Conservation (phyloP, 768 basidiomycete species). For the Russula sp. region DNA sequence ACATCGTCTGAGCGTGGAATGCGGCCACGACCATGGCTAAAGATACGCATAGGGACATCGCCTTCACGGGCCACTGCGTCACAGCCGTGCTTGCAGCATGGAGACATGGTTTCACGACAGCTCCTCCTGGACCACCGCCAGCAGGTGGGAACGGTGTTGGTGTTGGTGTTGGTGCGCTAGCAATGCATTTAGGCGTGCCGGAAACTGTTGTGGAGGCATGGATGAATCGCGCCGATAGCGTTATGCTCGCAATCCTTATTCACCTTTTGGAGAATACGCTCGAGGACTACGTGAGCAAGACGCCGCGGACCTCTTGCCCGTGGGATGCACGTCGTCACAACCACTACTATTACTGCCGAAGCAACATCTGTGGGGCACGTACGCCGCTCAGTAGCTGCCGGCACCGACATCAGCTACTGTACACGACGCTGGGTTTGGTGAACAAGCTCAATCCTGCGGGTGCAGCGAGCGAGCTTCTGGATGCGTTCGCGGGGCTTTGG, state of each 20-base stretch:
- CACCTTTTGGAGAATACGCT: constrained; percentile 12
- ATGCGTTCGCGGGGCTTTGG: constrained; percentile 6
- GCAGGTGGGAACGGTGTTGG: background rate
- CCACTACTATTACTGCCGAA: background rate
- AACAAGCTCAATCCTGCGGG: constrained; percentile 19
- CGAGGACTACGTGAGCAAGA: constrained; percentile 5
- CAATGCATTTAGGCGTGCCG: constrained; percentile 2
- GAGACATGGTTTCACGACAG: background rate
- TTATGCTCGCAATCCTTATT: constrained; percentile 16
- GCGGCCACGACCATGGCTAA: constrained; percentile 5
- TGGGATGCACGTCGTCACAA: background rate
- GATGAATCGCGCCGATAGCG: background rate
- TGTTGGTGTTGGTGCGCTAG: background rate
- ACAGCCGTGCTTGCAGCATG: constrained; percentile 7
- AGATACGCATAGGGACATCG: constrained; percentile 13
- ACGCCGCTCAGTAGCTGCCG: too few species aligned
- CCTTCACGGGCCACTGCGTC: constrained; percentile 19
- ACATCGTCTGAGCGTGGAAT: constrained; percentile 19
- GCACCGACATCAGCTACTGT: constrained; percentile 1
- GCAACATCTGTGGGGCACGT: background rate
- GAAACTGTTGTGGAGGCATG: constrained; percentile 11
- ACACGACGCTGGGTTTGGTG: constrained; percentile 8
- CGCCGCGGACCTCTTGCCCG: background rate
- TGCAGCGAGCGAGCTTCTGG: constrained; percentile 2
- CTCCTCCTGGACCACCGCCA: background rate